Evolutionary conservation across 768 basidiomycete species (phyloP), one percentile per base, ranked within the genome.

Genomic region (Kwoniella heveanensis): DNA sequence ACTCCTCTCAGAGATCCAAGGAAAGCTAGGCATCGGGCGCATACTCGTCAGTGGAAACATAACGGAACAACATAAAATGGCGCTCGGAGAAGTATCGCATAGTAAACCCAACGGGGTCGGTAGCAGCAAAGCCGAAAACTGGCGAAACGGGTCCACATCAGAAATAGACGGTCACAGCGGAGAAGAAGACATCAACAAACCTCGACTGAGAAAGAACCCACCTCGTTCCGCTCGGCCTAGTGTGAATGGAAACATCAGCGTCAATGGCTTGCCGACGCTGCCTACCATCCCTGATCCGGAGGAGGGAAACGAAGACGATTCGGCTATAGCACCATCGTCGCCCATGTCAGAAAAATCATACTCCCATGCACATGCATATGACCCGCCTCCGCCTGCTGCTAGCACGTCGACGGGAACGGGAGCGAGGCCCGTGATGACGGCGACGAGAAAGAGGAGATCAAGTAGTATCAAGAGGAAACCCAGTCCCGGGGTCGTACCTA

Each of bases 391-490:
- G 8, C 74, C 74, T 6, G 69, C 74, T 21, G 62, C 74, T 8
- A 68, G 70, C 5, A 61, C 70, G 3, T 32, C 50, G 7, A 61
- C 66, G 17, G 66, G 55, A 0, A 58, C 54, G 4, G 73, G 60
- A 2, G 57, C 53, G 19, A 61, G 60, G 54, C 67, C 69, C 6
- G 30, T 57, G 19, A 49, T 66, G 13, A 70, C 39, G 60, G 21
- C 64, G 8, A 72, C 68, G 15, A 53, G 73, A 29, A 65, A 66
- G 32, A 60, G 73, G 36, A 52, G 73, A 39, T 67, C 66, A 46
- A 77, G 73, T 47, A 65, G 62, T 57, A 69, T 74, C 36, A 74
- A 72, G 60, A 57, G 71, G 44, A 74, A 77, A 52, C 61, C 64
- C 1, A 73, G 67, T 58, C 73, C 73, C 0, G 76, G 73, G 3